Base-by-base conservation (phyloP, 1,284 basidiomycete genomes). In the Trichosporon asahii region DNA sequence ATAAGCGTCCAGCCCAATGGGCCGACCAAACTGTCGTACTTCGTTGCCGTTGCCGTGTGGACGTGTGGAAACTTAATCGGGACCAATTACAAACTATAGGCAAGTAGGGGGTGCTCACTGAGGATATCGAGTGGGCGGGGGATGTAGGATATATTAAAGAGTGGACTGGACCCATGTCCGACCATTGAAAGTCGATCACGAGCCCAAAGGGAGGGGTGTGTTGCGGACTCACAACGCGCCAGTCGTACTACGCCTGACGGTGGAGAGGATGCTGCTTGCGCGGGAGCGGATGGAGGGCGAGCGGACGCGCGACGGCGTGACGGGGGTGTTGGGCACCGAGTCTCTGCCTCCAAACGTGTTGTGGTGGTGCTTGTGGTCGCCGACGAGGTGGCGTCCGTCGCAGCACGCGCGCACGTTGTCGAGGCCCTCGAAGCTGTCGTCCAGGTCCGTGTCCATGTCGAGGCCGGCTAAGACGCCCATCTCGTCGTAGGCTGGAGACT, bases 371-470 rank as follows among this genome's bases (percentile, higher is more conserved):
- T 88, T 76, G 64, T 77, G 73, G 21, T 91, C 91, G 15, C 86
- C 85, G 29, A 88, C 85, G 66, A 87, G 85, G 83, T 99, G 96
- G 87, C 88, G 76, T 29, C 96, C 96, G 81, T 95, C 93, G 78
- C 95, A 98, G 82, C 95, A 98, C 1, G 94, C 94, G 37, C 94
- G 88, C 29, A 96, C 94, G 77, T 97, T 96, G 83, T 98, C 95
- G 63, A 99, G 80, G 0, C 95, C 96, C 77, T 98, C 95, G 79
- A 90, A 99, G 1, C 89, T 92, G 65, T 90, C 90, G 74, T 94
- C 92, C 9, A 89, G 90, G 76, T 90, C 85, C 23, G 88, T 87
- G 55, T 90, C 90, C 72, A 92, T 89, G 21, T 91, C 85, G 78
- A 91, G 89, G 76, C 92, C 57, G 27, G 57, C 27, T 14, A 61